These are phyloP conservation scores for Medicago ruthenica DNA, from an alignment of 306 rosid species.

Conservation along the genomic window DNA sequence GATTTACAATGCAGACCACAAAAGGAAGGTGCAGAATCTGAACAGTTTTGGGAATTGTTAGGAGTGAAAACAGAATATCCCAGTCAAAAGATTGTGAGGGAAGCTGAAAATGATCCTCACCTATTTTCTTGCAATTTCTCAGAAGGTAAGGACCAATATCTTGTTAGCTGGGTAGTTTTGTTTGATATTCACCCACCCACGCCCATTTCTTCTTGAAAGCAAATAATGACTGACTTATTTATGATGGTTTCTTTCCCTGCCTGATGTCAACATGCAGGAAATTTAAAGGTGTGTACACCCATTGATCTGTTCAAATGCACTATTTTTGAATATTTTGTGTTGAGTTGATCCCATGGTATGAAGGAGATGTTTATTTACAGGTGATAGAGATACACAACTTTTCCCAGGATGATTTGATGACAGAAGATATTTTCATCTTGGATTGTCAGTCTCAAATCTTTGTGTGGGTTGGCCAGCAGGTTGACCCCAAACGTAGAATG, in stretches of 20 bases:
- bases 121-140: constrained; percentile 82
- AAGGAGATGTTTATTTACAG: constrained; percentile 52
- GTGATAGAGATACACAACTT: constrained; percentile 89
- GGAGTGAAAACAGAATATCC: constrained; percentile 84
- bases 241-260: constrained; percentile 45
- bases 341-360: constrained; percentile 25
- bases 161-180: constrained; percentile 36
- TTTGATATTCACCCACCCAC: constrained; percentile 36
- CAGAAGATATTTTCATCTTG: constrained; percentile 87
- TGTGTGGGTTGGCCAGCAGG: constrained; percentile 96
- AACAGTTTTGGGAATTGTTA: constrained; percentile 88
- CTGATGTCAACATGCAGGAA: constrained; percentile 60
- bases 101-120: constrained; percentile 75
- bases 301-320: constrained; percentile 38
- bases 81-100: constrained; percentile 80
- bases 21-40: constrained; percentile 88
- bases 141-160: constrained; percentile 57
- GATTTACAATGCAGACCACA: constrained; percentile 77
- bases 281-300: constrained; percentile 71
- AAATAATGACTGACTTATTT: constrained; percentile 52
- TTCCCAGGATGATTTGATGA: constrained; percentile 97
- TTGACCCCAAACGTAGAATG: constrained; percentile 67
- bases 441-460: constrained; percentile 84
- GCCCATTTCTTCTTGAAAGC: constrained; percentile 30
- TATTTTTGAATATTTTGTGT: constrained; percentile 32